Percentiles rank a stretch among this genome's conserved stretches.
Evolutionary conservation across 2,329 filamentous ascomycete species (phyloP).

Genomic region (Arthrocladium fulminans): DNA sequence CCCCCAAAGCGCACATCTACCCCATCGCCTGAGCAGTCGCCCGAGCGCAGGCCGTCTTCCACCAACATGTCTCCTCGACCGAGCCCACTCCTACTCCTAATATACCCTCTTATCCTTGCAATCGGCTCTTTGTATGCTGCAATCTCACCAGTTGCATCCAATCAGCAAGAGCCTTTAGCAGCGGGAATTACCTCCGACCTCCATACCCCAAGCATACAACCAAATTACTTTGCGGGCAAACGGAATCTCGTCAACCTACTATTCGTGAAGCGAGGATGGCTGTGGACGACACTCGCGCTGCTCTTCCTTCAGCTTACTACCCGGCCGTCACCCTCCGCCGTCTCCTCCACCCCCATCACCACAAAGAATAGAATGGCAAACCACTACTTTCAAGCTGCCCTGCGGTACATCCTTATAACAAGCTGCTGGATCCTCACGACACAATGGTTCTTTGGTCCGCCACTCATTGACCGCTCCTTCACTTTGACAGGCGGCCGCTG

Average conservation of each 20-base stretch:
- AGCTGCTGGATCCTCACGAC: constrained; percentile 76
- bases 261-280: constrained; percentile 94
- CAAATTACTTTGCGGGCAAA: constrained; percentile 83
- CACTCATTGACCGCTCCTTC: constrained; percentile 84
- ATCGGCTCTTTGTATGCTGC: constrained; percentile 74
- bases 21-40: neutral
- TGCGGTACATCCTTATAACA: constrained; percentile 66
- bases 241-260: constrained; percentile 83
- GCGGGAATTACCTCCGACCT: constrained; percentile 27
- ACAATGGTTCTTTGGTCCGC: constrained; percentile 92
- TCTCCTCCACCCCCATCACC: constrained; percentile 1
- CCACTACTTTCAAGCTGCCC: constrained; percentile 43
- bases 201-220: constrained; percentile 19
- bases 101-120: constrained; percentile 70
- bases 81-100: constrained; percentile 38
- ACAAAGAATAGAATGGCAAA: constrained; percentile 9
- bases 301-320: constrained; percentile 61
- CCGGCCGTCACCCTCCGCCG: constrained; percentile 24
- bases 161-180: constrained; percentile 14
- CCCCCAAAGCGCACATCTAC: neutral
- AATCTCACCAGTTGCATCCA: constrained; percentile 60
- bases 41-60: neutral
- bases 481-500: constrained; percentile 81
- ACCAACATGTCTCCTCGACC: constrained; percentile 9
- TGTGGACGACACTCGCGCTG: constrained; percentile 75